Evolutionary conservation across 495 filamentous ascomycete genomes (phyloP), one percentile per base, ranked within the genome.

Genomic region (Neurospora terricola): DNA sequence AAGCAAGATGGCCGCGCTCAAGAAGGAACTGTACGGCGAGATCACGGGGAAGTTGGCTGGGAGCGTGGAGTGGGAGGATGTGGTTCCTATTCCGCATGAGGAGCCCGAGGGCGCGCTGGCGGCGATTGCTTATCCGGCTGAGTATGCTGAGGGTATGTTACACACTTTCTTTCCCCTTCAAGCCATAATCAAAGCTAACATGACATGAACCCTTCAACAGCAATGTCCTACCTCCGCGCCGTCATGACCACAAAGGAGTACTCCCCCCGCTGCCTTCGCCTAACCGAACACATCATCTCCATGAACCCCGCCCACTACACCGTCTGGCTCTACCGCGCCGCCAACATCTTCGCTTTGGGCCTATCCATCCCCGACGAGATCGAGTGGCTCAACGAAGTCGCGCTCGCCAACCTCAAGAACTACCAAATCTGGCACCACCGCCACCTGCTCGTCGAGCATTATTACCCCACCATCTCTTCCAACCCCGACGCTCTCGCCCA

Each of bases 401-500:
- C 96, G 5, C 82, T 97, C 59, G 87, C 88, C 36, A 90, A 97
- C 77, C 88, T 95, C 77, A 99, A 99, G 80, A 99, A 98, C 80
- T 99, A 98, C 82, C 96, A 99, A 81, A 98, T 98, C 79, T 98
- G 96, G 96, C 94, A 97, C 78, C 96, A 98, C 80, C 92, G 96
- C 36, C 93, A 97, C 81, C 86, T 94, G 42, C 83, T 99, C 23
- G 87, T 97, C 79, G 87, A 92, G 70, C 83, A 88, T 77, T 88
- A 92, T 77, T 85, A 83, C 79, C 86, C 88, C 3, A 82, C 81
- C 4, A 82, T 91, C 62, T 75, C 85, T 18, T 83, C 74, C 11
- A 73, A 78, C n/a, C 72, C 78, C 1, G 59, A 72, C 6, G 77
- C 75, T 27, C 70, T 86, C 6, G 74, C 79, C 5, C 70, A 68